phyloP scores from a whole-genome alignment of 2,329 filamentous ascomycete genomes.

The Calonectria henricotiae region DNA sequence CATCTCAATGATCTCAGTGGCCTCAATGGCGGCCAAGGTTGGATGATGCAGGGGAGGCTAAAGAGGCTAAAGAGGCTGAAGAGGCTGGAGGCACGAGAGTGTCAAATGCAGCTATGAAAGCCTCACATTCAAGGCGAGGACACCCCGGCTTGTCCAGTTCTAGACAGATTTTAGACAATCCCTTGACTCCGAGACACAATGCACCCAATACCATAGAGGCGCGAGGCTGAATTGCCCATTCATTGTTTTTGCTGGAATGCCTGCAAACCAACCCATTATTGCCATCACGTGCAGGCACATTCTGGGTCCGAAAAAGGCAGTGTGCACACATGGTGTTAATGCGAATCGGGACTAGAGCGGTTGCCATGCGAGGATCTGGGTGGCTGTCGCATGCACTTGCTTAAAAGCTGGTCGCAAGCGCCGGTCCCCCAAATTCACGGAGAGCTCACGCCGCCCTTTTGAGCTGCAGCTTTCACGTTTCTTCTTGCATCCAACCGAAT shows the following conservation, averaged over 20 bases:
- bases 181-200: not conserved
- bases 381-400: constrained; percentile 48
- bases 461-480: constrained; percentile 48
- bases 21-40: not conserved
- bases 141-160: not conserved
- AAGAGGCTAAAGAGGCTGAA: no score
- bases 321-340: constrained; percentile 32
- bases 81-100: not conserved
- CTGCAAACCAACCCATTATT: not conserved
- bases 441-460: constrained; percentile 51
- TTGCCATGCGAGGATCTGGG: constrained; percentile 54
- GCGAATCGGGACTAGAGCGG: constrained; percentile 52
- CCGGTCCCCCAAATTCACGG: constrained; percentile 42
- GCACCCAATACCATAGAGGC: constrained; percentile 5
- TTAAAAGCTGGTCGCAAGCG: constrained; percentile 52
- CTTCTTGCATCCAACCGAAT: constrained; percentile 37
- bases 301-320: constrained; percentile 35
- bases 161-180: constrained; percentile 1
- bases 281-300: constrained; percentile 43
- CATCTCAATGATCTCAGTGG: constrained; percentile 9
- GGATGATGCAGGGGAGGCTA: not conserved
- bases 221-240: constrained; percentile 6
- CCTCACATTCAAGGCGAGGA: constrained; percentile 10
- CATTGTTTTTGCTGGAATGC: constrained; percentile 28
- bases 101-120: not conserved